A percentile compares a stretch with the other conserved stretches of the same genome.
Conservation (phyloP, 1,284 basidiomycete genomes). For the Moniliophthora roreri region DNA sequence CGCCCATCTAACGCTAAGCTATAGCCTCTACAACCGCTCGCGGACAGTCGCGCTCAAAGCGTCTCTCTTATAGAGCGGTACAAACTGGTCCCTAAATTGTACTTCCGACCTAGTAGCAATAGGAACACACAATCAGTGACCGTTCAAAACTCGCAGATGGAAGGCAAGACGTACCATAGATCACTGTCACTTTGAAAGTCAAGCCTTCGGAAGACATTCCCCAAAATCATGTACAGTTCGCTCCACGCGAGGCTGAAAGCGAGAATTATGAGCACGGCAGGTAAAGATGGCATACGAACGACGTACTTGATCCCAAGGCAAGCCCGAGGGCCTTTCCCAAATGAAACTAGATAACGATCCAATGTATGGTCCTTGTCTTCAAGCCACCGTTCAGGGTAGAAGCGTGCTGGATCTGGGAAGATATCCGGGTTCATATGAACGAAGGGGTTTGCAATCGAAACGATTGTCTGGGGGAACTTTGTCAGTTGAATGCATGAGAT, state of each 20-base stretch:
- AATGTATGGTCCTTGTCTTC: too few relatives aligned
- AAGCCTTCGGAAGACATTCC: background rate
- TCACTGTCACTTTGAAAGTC: background rate
- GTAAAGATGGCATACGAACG: background rate
- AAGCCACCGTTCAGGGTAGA: background rate
- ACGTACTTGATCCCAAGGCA: background rate
- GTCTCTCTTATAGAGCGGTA: background rate
- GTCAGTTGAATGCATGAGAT: background rate
- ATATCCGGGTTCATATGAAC: conserved; percentile 1
- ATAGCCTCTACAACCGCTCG: too few relatives aligned
- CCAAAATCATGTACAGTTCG: background rate
- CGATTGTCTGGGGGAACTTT: background rate
- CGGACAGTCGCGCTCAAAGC: too few relatives aligned
- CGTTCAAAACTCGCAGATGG: too few relatives aligned
- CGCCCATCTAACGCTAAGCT: too few relatives aligned
- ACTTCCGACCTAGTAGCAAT: background rate
- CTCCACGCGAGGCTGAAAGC: background rate
- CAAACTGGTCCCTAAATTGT: background rate
- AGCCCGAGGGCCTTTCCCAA: background rate
- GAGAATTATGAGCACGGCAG: background rate
- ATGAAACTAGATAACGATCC: background rate
- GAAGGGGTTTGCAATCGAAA: conserved; percentile 1
- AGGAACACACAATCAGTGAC: background rate
- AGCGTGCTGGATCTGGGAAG: background rate
- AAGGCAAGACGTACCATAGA: background rate